Conservation (phyloP, 2,329 filamentous ascomycete species). For the Tolypocladium ovalisporum region DNA sequence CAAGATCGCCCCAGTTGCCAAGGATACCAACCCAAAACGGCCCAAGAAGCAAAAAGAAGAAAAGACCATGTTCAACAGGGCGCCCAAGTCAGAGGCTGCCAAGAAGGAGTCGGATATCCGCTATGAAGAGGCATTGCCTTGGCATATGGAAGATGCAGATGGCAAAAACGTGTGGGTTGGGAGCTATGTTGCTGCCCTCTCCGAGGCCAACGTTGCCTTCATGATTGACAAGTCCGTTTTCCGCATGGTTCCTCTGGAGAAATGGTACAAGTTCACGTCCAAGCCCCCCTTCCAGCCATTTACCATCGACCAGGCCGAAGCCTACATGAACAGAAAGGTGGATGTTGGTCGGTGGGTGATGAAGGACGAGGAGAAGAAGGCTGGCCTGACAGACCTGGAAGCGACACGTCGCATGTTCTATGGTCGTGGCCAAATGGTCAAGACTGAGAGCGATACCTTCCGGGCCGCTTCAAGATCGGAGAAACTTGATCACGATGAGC, state of each 20-base stretch:
- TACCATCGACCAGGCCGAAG: conserved; percentile 76
- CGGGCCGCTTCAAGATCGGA: conserved; percentile 50
- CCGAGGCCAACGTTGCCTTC: conserved; percentile 73
- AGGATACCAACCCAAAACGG: conserved; percentile 39
- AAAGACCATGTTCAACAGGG: conserved; percentile 76
- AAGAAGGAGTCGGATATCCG: conserved; percentile 63
- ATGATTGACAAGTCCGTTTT: conserved; percentile 61
- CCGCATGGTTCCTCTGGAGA: conserved; percentile 83
- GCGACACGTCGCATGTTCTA: conserved; percentile 42
- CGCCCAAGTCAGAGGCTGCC: conserved; percentile 69
- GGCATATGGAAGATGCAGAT: conserved; percentile 95
- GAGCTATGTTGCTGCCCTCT: conserved; percentile 79
- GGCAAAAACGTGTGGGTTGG: conserved; percentile 92
- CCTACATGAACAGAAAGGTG: conserved; percentile 67
- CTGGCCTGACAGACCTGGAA: conserved; percentile 46
- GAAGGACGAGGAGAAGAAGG: conserved; percentile 50
- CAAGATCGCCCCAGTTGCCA: conserved; percentile 78
- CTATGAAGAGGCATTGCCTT: conserved; percentile 91
- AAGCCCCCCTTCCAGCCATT: conserved; percentile 72
- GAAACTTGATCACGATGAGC: conserved; percentile 58
- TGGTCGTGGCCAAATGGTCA: conserved; percentile 46
- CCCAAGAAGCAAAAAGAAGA: conserved; percentile 63
- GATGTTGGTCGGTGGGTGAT: conserved; percentile 74
- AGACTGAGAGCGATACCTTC: conserved; percentile 57
- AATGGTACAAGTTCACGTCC: conserved; percentile 82